Base-by-base conservation (phyloP, 352 stramenopile genomes). In the Phytophthora podocarpi region DNA sequence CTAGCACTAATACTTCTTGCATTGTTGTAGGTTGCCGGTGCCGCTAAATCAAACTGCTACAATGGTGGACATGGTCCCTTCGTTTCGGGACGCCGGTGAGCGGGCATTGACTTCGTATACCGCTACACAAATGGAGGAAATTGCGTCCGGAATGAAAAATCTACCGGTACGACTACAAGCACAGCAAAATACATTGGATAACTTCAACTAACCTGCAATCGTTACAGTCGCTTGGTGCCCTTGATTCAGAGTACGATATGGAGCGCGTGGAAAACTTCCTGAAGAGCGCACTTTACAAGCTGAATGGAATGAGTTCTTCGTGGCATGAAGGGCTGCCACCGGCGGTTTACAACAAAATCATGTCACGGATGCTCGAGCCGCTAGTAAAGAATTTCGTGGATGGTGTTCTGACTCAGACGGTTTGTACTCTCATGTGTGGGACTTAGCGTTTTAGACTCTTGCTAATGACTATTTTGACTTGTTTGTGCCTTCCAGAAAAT, bases 21-120 rank as follows among this genome's bases (percentile, higher is more conserved):
- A 23, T 24, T 53, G 9, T 56, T 28, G 32, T 32, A 90, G 81
- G 2, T 67, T 94, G 2, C 82, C 79, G 9, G 27, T 69, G 1
- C 73, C 82, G 18, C 54, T 95, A 7, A 81, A 73, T 40, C 70
- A 75, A 31, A 93, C 76, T 26, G 77, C 65, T 10, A 90, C 84
- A 16, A 93, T 95, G 84, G 54, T 91, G 23, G 86, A 95, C 42
- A 85, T 95, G 79, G 76, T 93, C 2, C 82, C 84, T 15, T 70
- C 67, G 0, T 83, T 90, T 27, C 77, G 82, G 39, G 80, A 90
- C 28, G 66, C 72, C 11, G 84, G 77, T 23, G 86, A 93, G 48
- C 60, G 53, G 15, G 76, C 68, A 12, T 70, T 95, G 35, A 79
- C 63, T 40, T 55, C 69, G 20, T 92, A 80, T 42, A 66, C 67